A percentile compares a stretch with the other conserved stretches of the same genome.
Conservation (phyloP, 345 rosid genomes). For the Bruguiera gymnorhiza region DNA sequence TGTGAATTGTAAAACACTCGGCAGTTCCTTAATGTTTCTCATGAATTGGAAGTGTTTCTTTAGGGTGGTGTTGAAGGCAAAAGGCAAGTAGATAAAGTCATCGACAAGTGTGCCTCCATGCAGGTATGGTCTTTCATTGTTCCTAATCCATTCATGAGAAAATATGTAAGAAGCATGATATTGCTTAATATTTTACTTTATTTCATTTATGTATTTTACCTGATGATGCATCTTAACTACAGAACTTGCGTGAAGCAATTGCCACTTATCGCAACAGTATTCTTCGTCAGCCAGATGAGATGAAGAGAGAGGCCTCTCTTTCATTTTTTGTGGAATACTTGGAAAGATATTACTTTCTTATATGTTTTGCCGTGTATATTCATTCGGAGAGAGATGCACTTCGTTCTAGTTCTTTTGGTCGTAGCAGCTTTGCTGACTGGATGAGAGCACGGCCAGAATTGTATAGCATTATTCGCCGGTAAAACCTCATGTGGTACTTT, state of each 20-base stretch:
- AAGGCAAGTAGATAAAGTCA: conserved; percentile 93
- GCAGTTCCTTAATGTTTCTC: conserved; percentile 24
- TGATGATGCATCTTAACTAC: conserved; percentile 30
- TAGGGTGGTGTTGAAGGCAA: conserved; percentile 99
- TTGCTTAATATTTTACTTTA: conserved; percentile 2
- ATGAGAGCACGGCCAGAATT: conserved; percentile 98
- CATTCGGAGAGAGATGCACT: conserved; percentile 91
- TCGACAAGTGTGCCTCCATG: conserved; percentile 98
- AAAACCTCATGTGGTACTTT: conserved; percentile 8
- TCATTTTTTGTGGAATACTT: conserved; percentile 93
- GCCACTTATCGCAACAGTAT: conserved; percentile 85
- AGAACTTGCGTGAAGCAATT: conserved; percentile 97
- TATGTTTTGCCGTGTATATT: conserved; percentile 93
- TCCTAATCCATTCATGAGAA: conserved; percentile 16
- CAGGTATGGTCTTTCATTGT: conserved; percentile 53
- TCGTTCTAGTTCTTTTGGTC: conserved; percentile 64
- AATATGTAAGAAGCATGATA: not conserved
- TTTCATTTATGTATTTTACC: conserved; percentile 14
- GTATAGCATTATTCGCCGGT: conserved; percentile 94
- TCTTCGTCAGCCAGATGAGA: conserved; percentile 93
- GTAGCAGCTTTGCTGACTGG: conserved; percentile 94
- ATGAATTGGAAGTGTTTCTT: conserved; percentile 22
- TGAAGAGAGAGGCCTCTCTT: conserved; percentile 93
- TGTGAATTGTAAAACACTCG: conserved; percentile 15
- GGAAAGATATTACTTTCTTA: conserved; percentile 97